Percentiles rank a stretch among this genome's conserved stretches.
Evolutionary conservation across 2,329 filamentous ascomycete genomes (phyloP).

Genomic region (Fusarium subtropicale): DNA sequence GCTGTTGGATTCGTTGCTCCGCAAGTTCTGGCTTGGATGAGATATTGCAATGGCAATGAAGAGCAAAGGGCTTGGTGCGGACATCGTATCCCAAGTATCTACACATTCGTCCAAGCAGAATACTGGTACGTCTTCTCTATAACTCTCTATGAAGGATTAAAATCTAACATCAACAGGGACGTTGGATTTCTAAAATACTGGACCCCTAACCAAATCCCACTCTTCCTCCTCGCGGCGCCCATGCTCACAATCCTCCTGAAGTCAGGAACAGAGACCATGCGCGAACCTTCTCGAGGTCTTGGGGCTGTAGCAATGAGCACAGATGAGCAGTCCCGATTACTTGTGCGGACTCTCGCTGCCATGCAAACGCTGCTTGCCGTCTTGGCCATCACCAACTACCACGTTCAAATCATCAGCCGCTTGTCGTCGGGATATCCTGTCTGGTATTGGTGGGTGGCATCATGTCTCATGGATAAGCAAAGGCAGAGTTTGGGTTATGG

Average conservation of each 20-base stretch:
- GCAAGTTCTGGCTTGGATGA: slow-evolving; percentile 78
- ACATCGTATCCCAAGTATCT: slow-evolving; percentile 82
- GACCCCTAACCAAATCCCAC: slow-evolving; percentile 84
- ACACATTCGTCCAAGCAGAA: slow-evolving; percentile 85
- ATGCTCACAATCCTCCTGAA: slow-evolving; percentile 72
- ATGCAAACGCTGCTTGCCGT: slow-evolving; percentile 78
- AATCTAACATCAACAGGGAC: slow-evolving; percentile 69
- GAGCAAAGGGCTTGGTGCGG: slow-evolving; percentile 78
- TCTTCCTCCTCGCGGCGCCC: slow-evolving; percentile 86
- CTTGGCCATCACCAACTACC: slow-evolving; percentile 82
- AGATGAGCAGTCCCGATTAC: slow-evolving; percentile 34
- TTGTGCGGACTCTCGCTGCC: slow-evolving; percentile 71
- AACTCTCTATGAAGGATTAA: slow-evolving; percentile 3
- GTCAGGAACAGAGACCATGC: slow-evolving; percentile 65
- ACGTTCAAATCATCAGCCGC: slow-evolving; percentile 93
- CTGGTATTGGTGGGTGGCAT: slow-evolving; percentile 87
- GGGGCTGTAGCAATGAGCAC: slow-evolving; percentile 5
- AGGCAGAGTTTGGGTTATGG: slow-evolving; percentile 49
- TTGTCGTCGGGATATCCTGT: slow-evolving; percentile 88
- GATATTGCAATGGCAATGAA: slow-evolving; percentile 68
- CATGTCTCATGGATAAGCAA: slow-evolving; percentile 53
- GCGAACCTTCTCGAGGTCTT: slow-evolving; percentile 34
- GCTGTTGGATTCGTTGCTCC: slow-evolving; percentile 76
- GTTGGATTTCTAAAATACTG: slow-evolving; percentile 91
- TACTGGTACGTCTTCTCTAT: slow-evolving; percentile 78